Evolutionary conservation across 768 basidiomycete genomes (phyloP), one percentile per base, ranked within the genome.

Genomic region (Pholiota molesta): DNA sequence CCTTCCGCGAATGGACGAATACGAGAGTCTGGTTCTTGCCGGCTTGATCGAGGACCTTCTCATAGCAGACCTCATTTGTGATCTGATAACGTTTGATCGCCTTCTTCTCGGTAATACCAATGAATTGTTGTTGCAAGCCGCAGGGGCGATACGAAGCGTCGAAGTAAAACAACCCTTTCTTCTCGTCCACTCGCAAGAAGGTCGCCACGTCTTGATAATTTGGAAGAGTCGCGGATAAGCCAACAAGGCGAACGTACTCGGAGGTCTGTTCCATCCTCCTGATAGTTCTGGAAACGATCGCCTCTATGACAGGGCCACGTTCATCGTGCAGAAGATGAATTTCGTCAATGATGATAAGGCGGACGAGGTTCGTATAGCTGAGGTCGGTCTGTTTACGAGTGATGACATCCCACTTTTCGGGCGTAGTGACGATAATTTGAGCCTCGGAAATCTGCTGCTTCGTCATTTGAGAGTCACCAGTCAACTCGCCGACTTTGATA

Each of bases 331-430:
- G 80, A 16, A 99, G 77, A 71, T 99, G 97, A 68, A 99, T 99
- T 71, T 99, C 97, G 72, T 99, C 97, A 65, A 99, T 93, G 72
- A 99, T 99, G 77, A 99, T 86, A 63, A 99, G 87, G 6, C 95
- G 87, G 16, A 98, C 97, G 55, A 99, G 88, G 72, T 97, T 98
- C 52, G 95, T 98, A 74, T 99, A 99, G 65, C 90, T 92, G 19
- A 94, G 95, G 69, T 99, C 97, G 0, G 96, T 97, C 66, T 89
- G 92, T 80, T 99, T 99, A 68, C 97, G 90, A 5, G 97, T 99
- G 73, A 99, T 97, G 70, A 99, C 97, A 68, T 99, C 97, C 94
- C 95, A 99, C 74, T 99, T 99, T 78, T 99, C 97, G 0, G 97
- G 97, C 0, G 97, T 99, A 0, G 96, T 97, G 64, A 99, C 95